Conservation (phyloP, 805 yeast species). For the Lachancea sp. region DNA sequence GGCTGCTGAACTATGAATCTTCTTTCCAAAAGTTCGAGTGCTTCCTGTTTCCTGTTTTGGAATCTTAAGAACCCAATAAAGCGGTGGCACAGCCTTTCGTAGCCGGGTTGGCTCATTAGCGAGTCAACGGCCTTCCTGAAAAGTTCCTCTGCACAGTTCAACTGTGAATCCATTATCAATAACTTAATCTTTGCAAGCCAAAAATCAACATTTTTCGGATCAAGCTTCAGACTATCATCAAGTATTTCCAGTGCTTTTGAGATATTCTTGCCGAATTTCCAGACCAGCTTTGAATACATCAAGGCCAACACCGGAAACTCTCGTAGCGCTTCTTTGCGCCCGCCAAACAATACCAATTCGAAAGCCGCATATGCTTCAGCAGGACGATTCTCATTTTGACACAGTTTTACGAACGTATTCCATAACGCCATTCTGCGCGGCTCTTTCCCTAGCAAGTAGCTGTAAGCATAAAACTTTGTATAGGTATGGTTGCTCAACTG, state of each 20-base stretch:
- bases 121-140: conserved; percentile 36
- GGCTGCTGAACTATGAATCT: conserved; percentile 46
- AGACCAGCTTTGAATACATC: conserved; percentile 67
- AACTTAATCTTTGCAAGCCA: conserved; percentile 72
- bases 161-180: conserved; percentile 39
- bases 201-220: conserved; percentile 46
- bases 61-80: conserved; percentile 48
- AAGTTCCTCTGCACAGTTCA: conserved; percentile 33
- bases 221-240: conserved; percentile 37
- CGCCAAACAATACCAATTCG: conserved; percentile 43
- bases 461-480: conserved; percentile 40
- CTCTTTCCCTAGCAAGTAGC: conserved; percentile 36
- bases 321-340: conserved; percentile 36
- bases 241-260: conserved; percentile 50
- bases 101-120: conserved; percentile 24
- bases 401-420: conserved; percentile 39
- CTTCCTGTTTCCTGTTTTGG: conserved; percentile 31
- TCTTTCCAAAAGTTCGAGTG: conserved; percentile 37
- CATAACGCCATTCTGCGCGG: conserved; percentile 47
- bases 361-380: conserved; percentile 40
- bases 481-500: conserved; percentile 12
- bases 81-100: conserved; percentile 54
- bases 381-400: conserved; percentile 27
- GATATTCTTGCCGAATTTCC: conserved; percentile 44
- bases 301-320: conserved; percentile 46